Evolutionary conservation across 164 flowering plant species (phyloP).

Genomic region (Stephania japonica): DNA sequence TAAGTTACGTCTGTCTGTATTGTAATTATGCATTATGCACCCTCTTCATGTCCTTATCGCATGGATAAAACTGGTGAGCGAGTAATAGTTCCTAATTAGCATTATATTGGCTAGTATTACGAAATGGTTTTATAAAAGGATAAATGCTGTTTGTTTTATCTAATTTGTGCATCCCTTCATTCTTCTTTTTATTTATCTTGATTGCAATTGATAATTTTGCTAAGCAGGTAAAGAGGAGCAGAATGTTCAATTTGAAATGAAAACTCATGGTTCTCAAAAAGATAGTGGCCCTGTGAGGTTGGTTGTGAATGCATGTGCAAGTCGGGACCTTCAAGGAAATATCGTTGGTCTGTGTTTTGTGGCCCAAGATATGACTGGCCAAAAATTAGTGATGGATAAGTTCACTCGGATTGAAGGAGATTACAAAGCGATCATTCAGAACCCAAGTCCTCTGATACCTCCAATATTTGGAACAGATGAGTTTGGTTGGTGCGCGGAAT

Average conservation of each 20-base stretch:
- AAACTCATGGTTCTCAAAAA: conserved; percentile 44
- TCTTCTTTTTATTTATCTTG: background rate
- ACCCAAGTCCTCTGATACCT: conserved; percentile 82
- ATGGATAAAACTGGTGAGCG: background rate
- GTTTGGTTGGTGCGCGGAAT: conserved; percentile 97
- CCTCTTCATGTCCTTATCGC: background rate
- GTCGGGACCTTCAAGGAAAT: conserved; percentile 64
- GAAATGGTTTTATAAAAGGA: background rate
- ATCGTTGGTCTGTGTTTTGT: conserved; percentile 91
- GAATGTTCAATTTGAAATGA: conserved; percentile 76
- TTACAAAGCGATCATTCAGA: conserved; percentile 84
- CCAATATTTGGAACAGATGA: conserved; percentile 94
- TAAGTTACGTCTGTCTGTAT: background rate
- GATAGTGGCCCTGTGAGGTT: conserved; percentile 64
- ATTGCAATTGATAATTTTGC: background rate
- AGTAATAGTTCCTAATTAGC: background rate
- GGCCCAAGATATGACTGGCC: conserved; percentile 84
- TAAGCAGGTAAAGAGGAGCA: conserved; percentile 79
- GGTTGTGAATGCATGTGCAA: conserved; percentile 92
- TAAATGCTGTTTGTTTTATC: background rate
- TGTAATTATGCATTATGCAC: background rate
- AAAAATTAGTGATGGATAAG: conserved; percentile 89
- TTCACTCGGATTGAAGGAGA: conserved; percentile 97
- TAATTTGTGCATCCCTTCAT: background rate
- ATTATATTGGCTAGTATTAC: background rate